Evolutionary conservation across 2,329 filamentous ascomycete species (phyloP), one percentile per base, ranked within the genome.

Genomic region (Clarireedia hainanense): DNA sequence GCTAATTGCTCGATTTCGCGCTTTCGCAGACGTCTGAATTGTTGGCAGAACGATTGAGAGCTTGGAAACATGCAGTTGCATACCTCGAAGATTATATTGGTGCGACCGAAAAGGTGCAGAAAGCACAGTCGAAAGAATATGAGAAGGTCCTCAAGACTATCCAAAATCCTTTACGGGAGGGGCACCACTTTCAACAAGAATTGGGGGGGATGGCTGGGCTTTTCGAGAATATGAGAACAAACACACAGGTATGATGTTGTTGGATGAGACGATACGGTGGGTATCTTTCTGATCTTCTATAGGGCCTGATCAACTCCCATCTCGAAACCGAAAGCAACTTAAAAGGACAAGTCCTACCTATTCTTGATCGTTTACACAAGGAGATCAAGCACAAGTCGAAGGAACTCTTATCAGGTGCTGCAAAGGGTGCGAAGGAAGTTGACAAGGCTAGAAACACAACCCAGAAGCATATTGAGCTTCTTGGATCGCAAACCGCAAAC

Each of bases 341-440:
- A 63, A 95, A 92, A 73, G 86, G 85, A 58, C 85, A 85, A 14
- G 88, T 97, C 30, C 78, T 96, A 20, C 94, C 92, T 39, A 85
- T 92, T 61, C 85, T 99, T 68, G 89, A 95, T 65, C 87, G 91
- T 52, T 78, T 99, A 49, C 91, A 97, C 75, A 86, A 89, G 70
- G 94, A 97, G 71, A 94, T 99, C 77, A 99, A 97, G 80, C 85
- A 88, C 75, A 97, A 97, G 77, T 80, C 83, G 61, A 97, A 97
- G 77, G 91, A 96, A 73, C 80, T 99, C 50, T 79, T 81, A 45
- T 80, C 84, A 59, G 91, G 92, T 7, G 89, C 88, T 23, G 81
- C 84, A 59, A 96, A 95, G 76, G 82, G 85, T 15, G 84, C 88
- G 63, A 99, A 97, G 75, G 84, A 89, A 50, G 91, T 99, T 23